phyloP scores from a whole-genome alignment of 2,329 filamentous ascomycete genomes.

The Fusarium albidum region DNA sequence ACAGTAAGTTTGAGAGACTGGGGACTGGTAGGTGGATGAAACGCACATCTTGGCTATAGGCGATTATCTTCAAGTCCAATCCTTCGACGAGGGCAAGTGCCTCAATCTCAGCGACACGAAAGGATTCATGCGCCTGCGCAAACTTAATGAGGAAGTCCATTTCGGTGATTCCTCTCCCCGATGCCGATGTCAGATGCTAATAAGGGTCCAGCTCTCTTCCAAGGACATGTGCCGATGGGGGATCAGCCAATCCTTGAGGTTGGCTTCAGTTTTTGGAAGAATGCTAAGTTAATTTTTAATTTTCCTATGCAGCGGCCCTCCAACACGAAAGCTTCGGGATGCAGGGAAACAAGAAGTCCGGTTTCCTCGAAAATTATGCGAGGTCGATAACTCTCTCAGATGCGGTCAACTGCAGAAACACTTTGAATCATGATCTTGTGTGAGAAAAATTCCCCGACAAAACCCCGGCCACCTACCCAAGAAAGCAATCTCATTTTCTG shows the following conservation, averaged over 20 bases:
- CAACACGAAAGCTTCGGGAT: not conserved
- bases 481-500: conserved; percentile 20
- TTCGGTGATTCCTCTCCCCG: conserved; percentile 5
- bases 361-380: not conserved
- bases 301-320: not conserved
- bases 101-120: conserved; percentile 83
- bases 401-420: conserved; percentile 60
- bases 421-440: conserved; percentile 52
- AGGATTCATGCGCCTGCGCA: conserved; percentile 89
- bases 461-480: conserved; percentile 40
- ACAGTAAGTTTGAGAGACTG: conserved; percentile 32
- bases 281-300: no score
- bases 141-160: conserved; percentile 91
- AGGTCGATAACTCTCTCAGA: conserved; percentile 13
- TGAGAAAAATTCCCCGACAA: conserved; percentile 39
- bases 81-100: conserved; percentile 76
- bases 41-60: conserved; percentile 77
- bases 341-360: not conserved
- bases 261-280: no score
- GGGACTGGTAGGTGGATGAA: not conserved
- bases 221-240: conserved; percentile 19
- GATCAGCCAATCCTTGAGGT: conserved; percentile 1
- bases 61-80: conserved; percentile 75
- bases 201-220: conserved; percentile 4
- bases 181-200: not conserved